These are phyloP conservation scores for Stephania yunnanensis DNA, from an alignment of 164 flowering plant species.

Conservation along the genomic window DNA sequence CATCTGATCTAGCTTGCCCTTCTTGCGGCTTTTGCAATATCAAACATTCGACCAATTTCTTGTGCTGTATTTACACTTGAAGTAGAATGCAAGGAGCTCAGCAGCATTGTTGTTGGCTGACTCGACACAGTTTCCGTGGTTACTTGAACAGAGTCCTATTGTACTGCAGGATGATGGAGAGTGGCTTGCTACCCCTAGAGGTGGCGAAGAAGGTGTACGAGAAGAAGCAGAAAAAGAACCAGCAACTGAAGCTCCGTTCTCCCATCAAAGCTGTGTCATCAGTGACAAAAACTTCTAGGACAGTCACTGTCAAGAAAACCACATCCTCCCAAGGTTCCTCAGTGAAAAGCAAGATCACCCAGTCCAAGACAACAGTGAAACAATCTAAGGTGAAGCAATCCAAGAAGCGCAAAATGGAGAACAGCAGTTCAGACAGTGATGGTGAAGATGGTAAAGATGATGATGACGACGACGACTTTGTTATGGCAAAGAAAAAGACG, in stretches of 20 bases:
- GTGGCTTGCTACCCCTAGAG: slow-evolving; percentile 60
- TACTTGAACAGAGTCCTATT: background rate
- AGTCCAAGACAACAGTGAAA: slow-evolving; percentile 10
- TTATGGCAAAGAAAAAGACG: slow-evolving; percentile 4
- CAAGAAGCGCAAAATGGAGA: slow-evolving; percentile 7
- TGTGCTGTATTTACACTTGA: background rate
- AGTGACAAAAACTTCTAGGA: slow-evolving; percentile 26
- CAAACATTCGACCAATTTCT: background rate
- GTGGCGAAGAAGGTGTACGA: slow-evolving; percentile 58
- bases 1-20: background rate
- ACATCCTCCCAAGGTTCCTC: slow-evolving; percentile 7
- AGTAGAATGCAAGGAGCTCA: background rate
- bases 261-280: slow-evolving; percentile 41
- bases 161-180: slow-evolving; percentile 85
- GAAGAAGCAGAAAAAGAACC: slow-evolving; percentile 52
- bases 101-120: background rate
- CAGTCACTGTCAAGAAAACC: slow-evolving; percentile 26
- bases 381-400: slow-evolving; percentile 7
- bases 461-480: slow-evolving; percentile 5
- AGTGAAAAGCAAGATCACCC: background rate
- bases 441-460: background rate
- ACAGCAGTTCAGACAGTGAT: slow-evolving; percentile 8
- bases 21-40: background rate
- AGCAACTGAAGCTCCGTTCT: slow-evolving; percentile 40
- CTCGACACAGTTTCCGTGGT: background rate